phyloP scores from a whole-genome alignment of 2,329 filamentous ascomycete species.

The Colletotrichum scovillei region DNA sequence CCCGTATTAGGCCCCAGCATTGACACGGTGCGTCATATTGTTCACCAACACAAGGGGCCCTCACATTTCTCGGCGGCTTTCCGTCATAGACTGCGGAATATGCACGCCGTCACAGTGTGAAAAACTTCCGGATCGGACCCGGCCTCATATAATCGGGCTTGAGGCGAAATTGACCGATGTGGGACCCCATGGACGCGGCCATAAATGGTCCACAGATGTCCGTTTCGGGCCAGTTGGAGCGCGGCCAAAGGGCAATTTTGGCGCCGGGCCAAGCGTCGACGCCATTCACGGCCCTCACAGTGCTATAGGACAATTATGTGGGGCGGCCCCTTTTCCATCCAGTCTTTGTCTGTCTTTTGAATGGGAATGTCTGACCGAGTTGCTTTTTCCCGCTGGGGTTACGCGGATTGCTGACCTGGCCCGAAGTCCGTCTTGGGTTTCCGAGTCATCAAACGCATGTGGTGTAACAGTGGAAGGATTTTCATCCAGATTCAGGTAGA shows the following conservation, averaged over 20 bases:
- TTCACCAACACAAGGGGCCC: not conserved
- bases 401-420: not conserved
- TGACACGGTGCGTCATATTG: not conserved
- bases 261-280: not conserved
- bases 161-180: not conserved
- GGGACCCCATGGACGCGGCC: not conserved
- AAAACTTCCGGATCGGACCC: slow-evolving; percentile 11
- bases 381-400: not conserved
- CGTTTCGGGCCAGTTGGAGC: slow-evolving; percentile 3
- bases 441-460: not conserved
- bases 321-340: slow-evolving; percentile 1
- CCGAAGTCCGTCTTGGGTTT: slow-evolving; percentile 6
- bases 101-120: slow-evolving; percentile 8
- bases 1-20: not conserved
- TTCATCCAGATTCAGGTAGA: not conserved
- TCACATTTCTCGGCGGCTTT: not conserved
- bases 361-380: not conserved
- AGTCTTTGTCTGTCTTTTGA: not conserved
- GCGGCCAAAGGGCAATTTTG: not conserved
- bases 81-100: not conserved
- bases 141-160: slow-evolving; percentile 2
- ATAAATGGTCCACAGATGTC: not conserved
- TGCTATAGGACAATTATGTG: slow-evolving; percentile 24
- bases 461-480: not conserved
- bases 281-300: slow-evolving; percentile 12